A percentile compares a stretch with the other conserved stretches of the same genome.
Evolutionary conservation across 2,329 filamentous ascomycete species (phyloP).

Genomic region (Proliferodiscus dingleyae): DNA sequence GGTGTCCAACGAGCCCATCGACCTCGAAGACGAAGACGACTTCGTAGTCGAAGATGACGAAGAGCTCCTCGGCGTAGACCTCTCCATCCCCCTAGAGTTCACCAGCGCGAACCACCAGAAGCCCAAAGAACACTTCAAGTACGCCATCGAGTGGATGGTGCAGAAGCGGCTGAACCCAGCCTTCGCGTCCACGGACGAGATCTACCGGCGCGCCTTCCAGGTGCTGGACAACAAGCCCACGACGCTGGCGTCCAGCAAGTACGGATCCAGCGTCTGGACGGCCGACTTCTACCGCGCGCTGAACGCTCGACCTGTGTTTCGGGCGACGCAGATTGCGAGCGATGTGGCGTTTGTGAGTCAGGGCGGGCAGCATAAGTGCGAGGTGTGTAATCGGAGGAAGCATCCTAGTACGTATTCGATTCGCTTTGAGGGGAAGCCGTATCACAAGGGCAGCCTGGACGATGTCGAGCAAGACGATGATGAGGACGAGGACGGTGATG

Average conservation of each 20-base stretch:
- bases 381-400: conserved; percentile 59
- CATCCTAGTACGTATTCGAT: conserved; percentile 65
- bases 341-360: conserved; percentile 42
- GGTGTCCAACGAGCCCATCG: conserved; percentile 11
- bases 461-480: conserved; percentile 48
- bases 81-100: conserved; percentile 62
- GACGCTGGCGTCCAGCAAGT: conserved; percentile 65
- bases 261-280: conserved; percentile 67
- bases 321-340: conserved; percentile 8
- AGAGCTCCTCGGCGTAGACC: conserved; percentile 49
- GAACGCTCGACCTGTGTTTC: conserved; percentile 57
- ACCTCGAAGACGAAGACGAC: conserved; percentile 31
- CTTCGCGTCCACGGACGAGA: conserved; percentile 56
- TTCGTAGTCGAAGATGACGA: conserved; percentile 63
- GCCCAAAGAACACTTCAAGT: conserved; percentile 66
- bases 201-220: conserved; percentile 64
- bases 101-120: conserved; percentile 62
- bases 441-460: conserved; percentile 60
- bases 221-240: conserved; percentile 66
- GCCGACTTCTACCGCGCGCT: conserved; percentile 60
- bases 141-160: conserved; percentile 75
- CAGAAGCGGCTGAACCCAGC: conserved; percentile 72
- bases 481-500: conserved; percentile 35
- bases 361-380: conserved; percentile 34
- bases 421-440: conserved; percentile 59